Conservation (phyloP, 164 flowering plant genomes). For the Malania oleifera region DNA sequence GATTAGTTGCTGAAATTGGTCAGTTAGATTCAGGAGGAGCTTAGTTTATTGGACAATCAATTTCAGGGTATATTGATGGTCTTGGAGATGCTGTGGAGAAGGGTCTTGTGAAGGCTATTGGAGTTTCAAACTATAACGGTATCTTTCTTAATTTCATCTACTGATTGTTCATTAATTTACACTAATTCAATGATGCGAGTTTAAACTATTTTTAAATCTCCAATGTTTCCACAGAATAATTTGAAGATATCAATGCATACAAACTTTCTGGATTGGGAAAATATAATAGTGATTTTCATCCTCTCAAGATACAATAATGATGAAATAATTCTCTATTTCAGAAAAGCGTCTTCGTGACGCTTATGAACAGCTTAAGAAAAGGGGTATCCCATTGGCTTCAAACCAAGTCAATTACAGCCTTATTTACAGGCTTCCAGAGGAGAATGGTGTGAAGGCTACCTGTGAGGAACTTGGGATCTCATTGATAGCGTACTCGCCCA, state of each 20-base stretch:
- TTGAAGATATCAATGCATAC: too few species aligned
- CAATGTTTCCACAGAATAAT: too few species aligned
- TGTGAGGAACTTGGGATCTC: conserved; percentile 1
- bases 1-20: too few species aligned
- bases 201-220: too few species aligned
- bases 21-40: too few species aligned
- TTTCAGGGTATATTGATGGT: conserved; percentile 2
- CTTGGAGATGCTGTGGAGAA: conserved; percentile 4
- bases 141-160: too few species aligned
- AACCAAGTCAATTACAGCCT: conserved; percentile 2
- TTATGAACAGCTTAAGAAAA: neutral
- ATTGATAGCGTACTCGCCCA: neutral
- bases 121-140: conserved; percentile 1
- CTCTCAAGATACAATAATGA: too few species aligned
- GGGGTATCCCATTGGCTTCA: conserved; percentile 2
- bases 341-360: neutral
- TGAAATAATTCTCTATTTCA: neutral
- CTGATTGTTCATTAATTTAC: too few species aligned
- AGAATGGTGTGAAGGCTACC: neutral
- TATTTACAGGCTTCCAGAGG: conserved; percentile 1
- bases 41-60: neutral
- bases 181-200: too few species aligned
- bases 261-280: too few species aligned
- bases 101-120: conserved; percentile 1
- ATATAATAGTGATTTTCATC: too few species aligned